phyloP scores from a whole-genome alignment of 805 yeast species.

The Torulaspora delbrueckii region DNA sequence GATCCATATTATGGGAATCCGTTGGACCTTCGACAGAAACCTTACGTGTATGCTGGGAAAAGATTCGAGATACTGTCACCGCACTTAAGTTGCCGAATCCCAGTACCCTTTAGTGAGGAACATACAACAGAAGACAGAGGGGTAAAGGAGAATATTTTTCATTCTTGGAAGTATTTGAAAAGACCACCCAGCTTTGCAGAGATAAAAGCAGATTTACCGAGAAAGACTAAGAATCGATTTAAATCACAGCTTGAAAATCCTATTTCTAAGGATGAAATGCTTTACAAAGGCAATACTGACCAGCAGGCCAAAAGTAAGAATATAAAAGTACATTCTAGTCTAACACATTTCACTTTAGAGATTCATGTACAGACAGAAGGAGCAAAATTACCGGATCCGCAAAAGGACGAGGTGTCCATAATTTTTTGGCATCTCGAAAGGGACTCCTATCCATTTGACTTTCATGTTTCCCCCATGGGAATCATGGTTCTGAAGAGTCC shows the following conservation, averaged over 20 bases:
- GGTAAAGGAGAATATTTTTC: constrained; percentile 6
- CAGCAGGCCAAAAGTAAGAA: constrained; percentile 29
- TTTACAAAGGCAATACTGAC: constrained; percentile 18
- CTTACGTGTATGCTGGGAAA: constrained; percentile 65
- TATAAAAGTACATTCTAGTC: constrained; percentile 41
- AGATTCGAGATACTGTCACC: constrained; percentile 46
- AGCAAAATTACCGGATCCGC: constrained; percentile 58
- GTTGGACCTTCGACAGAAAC: constrained; percentile 47
- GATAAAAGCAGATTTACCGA: constrained; percentile 23
- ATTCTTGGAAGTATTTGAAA: constrained; percentile 43
- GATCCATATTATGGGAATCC: constrained; percentile 61
- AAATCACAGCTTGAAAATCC: constrained; percentile 51
- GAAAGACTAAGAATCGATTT: constrained; percentile 15
- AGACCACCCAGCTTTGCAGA: constrained; percentile 46
- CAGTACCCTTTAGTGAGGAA: constrained; percentile 25
- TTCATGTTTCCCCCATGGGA: constrained; percentile 39
- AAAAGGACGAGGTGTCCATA: constrained; percentile 49
- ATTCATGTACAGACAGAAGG: constrained; percentile 56
- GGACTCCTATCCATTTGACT: constrained; percentile 35
- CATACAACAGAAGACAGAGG: constrained; percentile 6
- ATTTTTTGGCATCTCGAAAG: constrained; percentile 62
- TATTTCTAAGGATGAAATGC: constrained; percentile 35
- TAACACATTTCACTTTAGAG: constrained; percentile 64
- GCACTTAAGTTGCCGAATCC: constrained; percentile 34
- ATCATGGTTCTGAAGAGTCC: constrained; percentile 24